A percentile compares a stretch with the other conserved stretches of the same genome.
Conservation (phyloP, 1,284 basidiomycete species). For the Marasmius tenuissimus region DNA sequence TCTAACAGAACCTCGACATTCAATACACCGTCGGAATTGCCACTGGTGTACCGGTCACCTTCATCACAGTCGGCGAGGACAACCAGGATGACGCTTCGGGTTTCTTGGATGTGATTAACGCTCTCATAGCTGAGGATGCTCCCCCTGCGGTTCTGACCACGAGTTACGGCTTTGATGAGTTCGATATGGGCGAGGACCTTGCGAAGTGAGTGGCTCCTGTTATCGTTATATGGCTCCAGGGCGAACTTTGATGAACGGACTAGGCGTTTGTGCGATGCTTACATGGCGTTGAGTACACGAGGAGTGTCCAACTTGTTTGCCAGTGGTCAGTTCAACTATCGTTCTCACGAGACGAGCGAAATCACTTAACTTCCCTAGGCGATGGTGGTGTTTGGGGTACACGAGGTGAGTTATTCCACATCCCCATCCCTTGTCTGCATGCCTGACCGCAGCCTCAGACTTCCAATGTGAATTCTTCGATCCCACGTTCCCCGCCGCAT, state of each 20-base stretch:
- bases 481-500: constrained; percentile 34
- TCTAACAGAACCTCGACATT: constrained; percentile 29
- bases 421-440: not conserved
- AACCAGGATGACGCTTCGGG: constrained; percentile 23
- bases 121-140: constrained; percentile 4
- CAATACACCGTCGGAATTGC: constrained; percentile 36
- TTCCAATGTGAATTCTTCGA: constrained; percentile 28
- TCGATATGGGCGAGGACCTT: constrained; percentile 18
- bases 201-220: constrained; percentile 14
- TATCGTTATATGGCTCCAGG: not conserved
- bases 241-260: not conserved
- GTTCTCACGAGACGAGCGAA: too few species aligned
- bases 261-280: constrained; percentile 24
- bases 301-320: constrained; percentile 41
- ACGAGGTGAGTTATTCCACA: constrained; percentile 4
- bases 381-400: constrained; percentile 34
- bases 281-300: constrained; percentile 29
- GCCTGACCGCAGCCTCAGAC: not conserved
- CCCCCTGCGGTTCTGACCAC: constrained; percentile 23
- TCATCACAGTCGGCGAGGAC: constrained; percentile 26
- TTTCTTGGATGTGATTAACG: constrained; percentile 18
- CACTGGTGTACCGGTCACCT: constrained; percentile 24
- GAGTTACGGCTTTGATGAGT: constrained; percentile 27
- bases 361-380: constrained; percentile 17
- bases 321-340: constrained; percentile 16